Evolutionary conservation across 2,329 filamentous ascomycete species (phyloP).

Genomic region (Botryosphaeria dothidea): DNA sequence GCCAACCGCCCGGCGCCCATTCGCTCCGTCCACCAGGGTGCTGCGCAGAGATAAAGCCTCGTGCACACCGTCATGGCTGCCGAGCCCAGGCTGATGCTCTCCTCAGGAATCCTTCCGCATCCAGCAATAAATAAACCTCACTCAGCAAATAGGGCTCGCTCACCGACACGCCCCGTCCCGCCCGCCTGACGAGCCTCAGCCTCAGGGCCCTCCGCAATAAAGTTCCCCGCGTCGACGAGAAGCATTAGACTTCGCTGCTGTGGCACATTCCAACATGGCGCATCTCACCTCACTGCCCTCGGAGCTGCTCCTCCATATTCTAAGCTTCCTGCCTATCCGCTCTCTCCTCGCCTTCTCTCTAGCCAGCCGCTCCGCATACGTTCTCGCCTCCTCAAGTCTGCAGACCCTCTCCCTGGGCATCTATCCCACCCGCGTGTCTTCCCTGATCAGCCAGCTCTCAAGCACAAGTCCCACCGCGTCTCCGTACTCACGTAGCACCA

Average conservation of each 20-base stretch:
- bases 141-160: conserved; percentile 9
- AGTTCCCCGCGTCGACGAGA: neutral
- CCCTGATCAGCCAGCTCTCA: conserved; percentile 66
- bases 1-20: neutral
- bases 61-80: neutral
- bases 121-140: neutral
- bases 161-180: neutral
- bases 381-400: conserved; percentile 33
- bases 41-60: neutral
- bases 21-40: neutral
- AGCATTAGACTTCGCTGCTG: neutral
- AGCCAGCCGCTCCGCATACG: conserved; percentile 30
- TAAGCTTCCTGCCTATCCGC: conserved; percentile 32
- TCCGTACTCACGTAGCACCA: conserved; percentile 14
- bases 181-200: neutral
- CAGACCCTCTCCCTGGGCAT: conserved; percentile 78
- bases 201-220: neutral
- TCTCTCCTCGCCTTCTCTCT: conserved; percentile 36
- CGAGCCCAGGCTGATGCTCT: neutral
- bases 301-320: conserved; percentile 35
- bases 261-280: conserved; percentile 2
- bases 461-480: conserved; percentile 19
- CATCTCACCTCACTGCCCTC: conserved; percentile 28
- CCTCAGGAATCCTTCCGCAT: conserved; percentile 4
- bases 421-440: conserved; percentile 76